These are phyloP conservation scores for Aspergillus sp. DNA, from an alignment of 2,329 filamentous ascomycete genomes.

Conservation along the genomic window DNA sequence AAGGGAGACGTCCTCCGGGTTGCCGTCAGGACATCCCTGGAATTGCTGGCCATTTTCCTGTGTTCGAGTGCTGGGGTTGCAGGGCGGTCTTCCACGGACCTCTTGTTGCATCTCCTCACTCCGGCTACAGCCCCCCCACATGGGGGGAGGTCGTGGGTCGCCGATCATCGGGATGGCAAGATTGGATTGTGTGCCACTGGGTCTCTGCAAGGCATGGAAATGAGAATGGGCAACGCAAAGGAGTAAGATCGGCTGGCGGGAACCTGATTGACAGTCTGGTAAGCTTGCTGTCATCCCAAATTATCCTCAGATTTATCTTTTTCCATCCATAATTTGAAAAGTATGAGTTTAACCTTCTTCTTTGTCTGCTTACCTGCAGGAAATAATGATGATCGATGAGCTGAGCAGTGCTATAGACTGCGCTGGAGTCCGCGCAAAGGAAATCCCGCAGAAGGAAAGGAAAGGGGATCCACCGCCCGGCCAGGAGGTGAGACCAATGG, in stretches of 20 bases:
- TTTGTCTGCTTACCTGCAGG: no score
- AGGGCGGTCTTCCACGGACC: background rate
- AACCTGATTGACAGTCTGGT: no score
- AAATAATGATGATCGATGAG: no score
- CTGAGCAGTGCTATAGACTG: background rate
- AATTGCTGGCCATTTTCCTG: background rate
- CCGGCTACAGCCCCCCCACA: background rate
- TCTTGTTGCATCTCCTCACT: constrained; percentile 1
- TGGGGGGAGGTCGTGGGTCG: constrained; percentile 1
- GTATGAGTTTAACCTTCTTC: no score
- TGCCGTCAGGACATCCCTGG: background rate
- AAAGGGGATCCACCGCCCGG: background rate
- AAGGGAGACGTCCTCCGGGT: background rate
- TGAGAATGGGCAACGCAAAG: no score
- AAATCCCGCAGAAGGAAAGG: background rate
- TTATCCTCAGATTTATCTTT: no score
- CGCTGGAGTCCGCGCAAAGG: background rate
- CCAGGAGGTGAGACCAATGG: background rate
- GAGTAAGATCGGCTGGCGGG: no score
- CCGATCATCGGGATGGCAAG: background rate
- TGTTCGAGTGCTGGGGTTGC: background rate
- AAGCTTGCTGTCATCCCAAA: no score
- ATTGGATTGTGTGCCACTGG: background rate
- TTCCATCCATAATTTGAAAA: no score
- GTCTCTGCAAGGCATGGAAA: no score